phyloP scores from a whole-genome alignment of 495 filamentous ascomycete species.

The Entonaema liquescens region DNA sequence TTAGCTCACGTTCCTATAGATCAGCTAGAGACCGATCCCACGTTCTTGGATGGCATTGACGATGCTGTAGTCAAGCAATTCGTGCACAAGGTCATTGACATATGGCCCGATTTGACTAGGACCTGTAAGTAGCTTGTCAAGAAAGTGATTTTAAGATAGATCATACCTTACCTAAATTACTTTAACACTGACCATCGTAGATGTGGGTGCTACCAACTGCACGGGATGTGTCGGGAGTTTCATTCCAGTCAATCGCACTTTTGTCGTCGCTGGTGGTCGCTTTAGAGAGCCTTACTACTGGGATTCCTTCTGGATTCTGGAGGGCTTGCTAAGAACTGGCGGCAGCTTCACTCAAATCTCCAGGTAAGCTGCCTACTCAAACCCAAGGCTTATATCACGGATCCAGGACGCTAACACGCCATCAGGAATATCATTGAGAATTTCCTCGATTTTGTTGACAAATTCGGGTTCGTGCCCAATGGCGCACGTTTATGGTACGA shows the following conservation, averaged over 20 bases:
- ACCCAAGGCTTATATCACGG: not conserved
- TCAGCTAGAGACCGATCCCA: constrained; percentile 52
- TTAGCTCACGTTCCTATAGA: constrained; percentile 52
- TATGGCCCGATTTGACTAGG: constrained; percentile 62
- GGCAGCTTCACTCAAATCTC: constrained; percentile 58
- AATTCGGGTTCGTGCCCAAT: constrained; percentile 61
- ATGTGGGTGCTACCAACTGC: constrained; percentile 53
- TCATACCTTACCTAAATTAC: not conserved
- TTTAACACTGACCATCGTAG: constrained; percentile 13
- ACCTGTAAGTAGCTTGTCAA: constrained; percentile 37
- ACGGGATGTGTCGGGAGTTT: constrained; percentile 57
- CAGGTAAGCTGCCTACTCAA: constrained; percentile 27
- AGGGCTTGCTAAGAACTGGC: constrained; percentile 59
- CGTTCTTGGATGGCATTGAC: constrained; percentile 54
- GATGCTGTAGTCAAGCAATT: constrained; percentile 58
- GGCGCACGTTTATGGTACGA: constrained; percentile 53
- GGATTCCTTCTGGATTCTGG: constrained; percentile 63
- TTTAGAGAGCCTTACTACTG: constrained; percentile 64
- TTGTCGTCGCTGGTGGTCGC: constrained; percentile 60
- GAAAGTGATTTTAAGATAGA: not conserved
- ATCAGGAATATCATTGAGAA: constrained; percentile 60
- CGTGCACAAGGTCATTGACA: constrained; percentile 57
- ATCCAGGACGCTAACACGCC: not conserved
- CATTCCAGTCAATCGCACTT: constrained; percentile 61
- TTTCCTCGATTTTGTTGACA: constrained; percentile 59